Evolutionary conservation across 371 early-diverging fungal genomes (phyloP), one percentile per base, ranked within the genome.

Genomic region (Lichtheimia ramosa): DNA sequence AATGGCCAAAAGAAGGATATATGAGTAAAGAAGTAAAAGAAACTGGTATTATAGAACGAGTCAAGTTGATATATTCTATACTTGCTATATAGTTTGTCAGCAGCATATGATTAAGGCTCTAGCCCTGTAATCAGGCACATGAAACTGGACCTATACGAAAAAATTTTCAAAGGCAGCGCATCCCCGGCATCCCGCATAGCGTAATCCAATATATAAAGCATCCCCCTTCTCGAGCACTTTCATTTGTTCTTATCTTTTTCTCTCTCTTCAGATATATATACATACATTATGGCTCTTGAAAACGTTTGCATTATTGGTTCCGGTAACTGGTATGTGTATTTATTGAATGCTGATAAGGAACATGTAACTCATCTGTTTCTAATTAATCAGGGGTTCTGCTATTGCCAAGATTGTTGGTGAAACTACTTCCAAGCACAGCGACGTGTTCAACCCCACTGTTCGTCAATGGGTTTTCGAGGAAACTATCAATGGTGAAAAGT

Each of bases 391-490:
- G 94, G 99, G 99, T 59, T 93, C 96, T 39, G 94, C 95, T 15
- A 92, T 97, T 57, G 94, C 97, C 52, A 93, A 93, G 79, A 92
- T 99, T 58, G 79, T 98, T 27, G 98, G 95, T 43, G 72, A 79
- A 64, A 98, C 97, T 73, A 91, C 94, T 42, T 51, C 58, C 48
- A 71, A 77, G 50, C 80, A 83, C 51, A 69, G 74, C n/a, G 79
- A 83, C 43, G 59, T 89, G 49, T 92, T 94, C 73, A 89, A 94
- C 71, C 66, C 74, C 28, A 83, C 89, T 51, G 94, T 98, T 46
- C 89, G 85, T 59, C 90, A 97, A 86, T 99, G 97, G 97, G 96
- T 96, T n/a, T 96, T 86, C 80, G 94, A 96, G 71, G 98, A 98
- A 73, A 62, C 69, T 43, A 79, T 95, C 50, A 79, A 95, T 43